phyloP scores from a whole-genome alignment of 2,329 filamentous ascomycete species.

The Arachnomyces sp. region DNA sequence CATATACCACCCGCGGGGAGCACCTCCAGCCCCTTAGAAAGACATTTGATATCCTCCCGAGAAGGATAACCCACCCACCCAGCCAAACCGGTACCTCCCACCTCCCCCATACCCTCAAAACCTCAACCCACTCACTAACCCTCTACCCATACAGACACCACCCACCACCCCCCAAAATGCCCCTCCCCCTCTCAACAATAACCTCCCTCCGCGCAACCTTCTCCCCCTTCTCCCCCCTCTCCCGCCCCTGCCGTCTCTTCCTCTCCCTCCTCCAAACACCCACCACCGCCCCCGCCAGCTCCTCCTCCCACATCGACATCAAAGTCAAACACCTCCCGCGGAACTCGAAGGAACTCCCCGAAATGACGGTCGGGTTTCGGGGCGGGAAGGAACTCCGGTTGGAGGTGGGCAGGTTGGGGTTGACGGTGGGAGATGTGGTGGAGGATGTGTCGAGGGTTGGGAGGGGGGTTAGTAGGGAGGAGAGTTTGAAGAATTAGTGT shows the following conservation, averaged over 20 bases:
- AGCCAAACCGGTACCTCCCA: constrained; percentile 1
- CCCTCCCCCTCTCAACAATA: constrained; percentile 34
- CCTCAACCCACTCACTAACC: constrained; percentile 4
- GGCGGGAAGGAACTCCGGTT: constrained; percentile 86
- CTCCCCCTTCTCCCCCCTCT: constrained; percentile 77
- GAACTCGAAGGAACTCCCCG: constrained; percentile 57
- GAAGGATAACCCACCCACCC: too few relatives aligned
- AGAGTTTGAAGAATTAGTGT: constrained; percentile 56
- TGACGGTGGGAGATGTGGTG: constrained; percentile 76
- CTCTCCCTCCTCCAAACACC: constrained; percentile 77
- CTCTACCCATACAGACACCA: background rate
- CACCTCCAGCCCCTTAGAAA: too few relatives aligned
- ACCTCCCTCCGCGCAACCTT: constrained; percentile 79
- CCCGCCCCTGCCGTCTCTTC: constrained; percentile 79
- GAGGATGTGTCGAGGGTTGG: constrained; percentile 89
- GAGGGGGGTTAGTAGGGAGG: constrained; percentile 68
- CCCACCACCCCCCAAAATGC: constrained; percentile 18
- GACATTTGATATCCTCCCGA: too few relatives aligned
- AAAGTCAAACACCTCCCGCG: constrained; percentile 67
- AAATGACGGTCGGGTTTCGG: constrained; percentile 78
- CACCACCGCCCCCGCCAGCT: constrained; percentile 67
- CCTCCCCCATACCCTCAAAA: constrained; percentile 1
- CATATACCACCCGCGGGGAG: too few relatives aligned
- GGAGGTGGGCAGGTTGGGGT: constrained; percentile 65
- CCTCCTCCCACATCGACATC: constrained; percentile 66